phyloP scores from a whole-genome alignment of 768 basidiomycete species.

The Tricholoma furcatifolium region DNA sequence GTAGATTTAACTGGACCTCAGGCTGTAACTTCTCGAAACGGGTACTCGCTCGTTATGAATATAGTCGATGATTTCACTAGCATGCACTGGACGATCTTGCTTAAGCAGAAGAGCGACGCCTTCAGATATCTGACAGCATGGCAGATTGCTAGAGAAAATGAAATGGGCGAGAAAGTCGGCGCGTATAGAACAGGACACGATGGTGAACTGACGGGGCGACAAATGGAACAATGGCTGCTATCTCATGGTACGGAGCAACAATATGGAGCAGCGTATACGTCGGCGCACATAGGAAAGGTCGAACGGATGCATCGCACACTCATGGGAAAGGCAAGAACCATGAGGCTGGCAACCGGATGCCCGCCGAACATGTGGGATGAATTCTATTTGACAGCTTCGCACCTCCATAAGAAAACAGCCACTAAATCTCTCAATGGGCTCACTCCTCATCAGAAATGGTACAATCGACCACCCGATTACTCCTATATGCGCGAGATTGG shows the following conservation, averaged over 20 bases:
- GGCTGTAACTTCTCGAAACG: not conserved
- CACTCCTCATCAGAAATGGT: slow-evolving; percentile 22
- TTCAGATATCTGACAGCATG: no score
- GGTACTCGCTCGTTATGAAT: no score
- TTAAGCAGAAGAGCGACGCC: not conserved
- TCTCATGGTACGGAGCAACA: slow-evolving; percentile 13
- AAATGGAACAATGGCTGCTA: no score
- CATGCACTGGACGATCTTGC: not conserved
- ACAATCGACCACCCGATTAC: no score
- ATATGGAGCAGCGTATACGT: slow-evolving; percentile 26
- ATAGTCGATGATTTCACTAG: not conserved
- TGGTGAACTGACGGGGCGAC: slow-evolving; percentile 23
- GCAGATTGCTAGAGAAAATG: not conserved
- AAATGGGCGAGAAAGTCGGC: no score
- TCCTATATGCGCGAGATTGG: slow-evolving; percentile 33
- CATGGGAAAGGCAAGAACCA: slow-evolving; percentile 23
- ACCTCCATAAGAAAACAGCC: no score
- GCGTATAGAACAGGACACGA: slow-evolving; percentile 16
- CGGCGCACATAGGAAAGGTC: slow-evolving; percentile 31
- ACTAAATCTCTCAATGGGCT: not conserved
- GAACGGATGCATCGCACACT: no score
- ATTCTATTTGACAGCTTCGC: slow-evolving; percentile 20
- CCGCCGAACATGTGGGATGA: no score
- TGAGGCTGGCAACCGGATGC: slow-evolving; percentile 19
- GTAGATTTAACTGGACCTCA: no score